Evolutionary conservation across 192 early-diverging fungal species (phyloP).

Genomic region (Funneliformis geosporum): DNA sequence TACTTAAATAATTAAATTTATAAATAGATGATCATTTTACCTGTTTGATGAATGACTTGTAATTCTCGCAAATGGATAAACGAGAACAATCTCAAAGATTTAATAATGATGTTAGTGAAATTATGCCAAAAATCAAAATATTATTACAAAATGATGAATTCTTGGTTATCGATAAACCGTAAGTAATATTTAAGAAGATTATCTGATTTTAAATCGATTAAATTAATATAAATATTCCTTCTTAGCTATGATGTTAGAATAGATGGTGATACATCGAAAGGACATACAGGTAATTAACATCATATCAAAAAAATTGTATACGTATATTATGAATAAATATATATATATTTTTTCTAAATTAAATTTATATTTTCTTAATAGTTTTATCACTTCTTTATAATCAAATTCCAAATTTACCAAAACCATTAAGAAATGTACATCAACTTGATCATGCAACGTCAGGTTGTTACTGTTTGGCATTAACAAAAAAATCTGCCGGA

Average conservation of each 20-base stretch:
- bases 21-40: too few relatives aligned
- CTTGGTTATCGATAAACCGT: constrained; percentile 45
- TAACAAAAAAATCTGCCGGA: constrained; percentile 38
- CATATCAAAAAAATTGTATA: not conserved
- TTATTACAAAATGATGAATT: constrained; percentile 38
- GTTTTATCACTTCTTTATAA: constrained; percentile 31
- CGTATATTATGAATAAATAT: too few relatives aligned
- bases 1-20: too few relatives aligned
- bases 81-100: constrained; percentile 6
- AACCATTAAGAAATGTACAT: constrained; percentile 40
- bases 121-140: not conserved
- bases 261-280: constrained; percentile 15
- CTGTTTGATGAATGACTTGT: not conserved
- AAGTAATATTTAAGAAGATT: constrained; percentile 28
- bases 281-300: not conserved
- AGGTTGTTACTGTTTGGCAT: constrained; percentile 40
- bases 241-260: constrained; percentile 28
- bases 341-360: not conserved
- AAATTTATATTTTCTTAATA: not conserved
- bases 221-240: not conserved
- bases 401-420: constrained; percentile 35
- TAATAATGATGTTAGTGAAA: not conserved
- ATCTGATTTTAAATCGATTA: not conserved
- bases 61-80: not conserved
- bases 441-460: constrained; percentile 49